These are phyloP conservation scores for Lachnellula hyalina DNA, from an alignment of 2,329 filamentous ascomycete species.

Conservation along the genomic window DNA sequence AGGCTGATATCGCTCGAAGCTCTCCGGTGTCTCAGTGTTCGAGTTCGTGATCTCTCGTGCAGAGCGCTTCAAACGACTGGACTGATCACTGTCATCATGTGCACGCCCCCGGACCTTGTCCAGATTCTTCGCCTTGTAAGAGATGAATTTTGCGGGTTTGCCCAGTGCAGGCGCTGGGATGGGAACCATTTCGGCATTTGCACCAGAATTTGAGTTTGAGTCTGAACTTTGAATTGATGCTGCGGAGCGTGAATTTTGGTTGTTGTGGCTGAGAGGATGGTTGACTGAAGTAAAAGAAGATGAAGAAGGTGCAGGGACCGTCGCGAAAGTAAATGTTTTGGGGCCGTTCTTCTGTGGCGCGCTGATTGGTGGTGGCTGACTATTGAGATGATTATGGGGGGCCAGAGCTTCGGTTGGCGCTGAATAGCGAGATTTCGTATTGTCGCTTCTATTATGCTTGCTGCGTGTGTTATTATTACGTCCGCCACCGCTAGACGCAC, in stretches of 20 bases:
- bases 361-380: conserved; percentile 23
- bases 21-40: conserved; percentile 17
- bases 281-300: conserved; percentile 7
- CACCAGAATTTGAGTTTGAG: neutral
- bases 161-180: conserved; percentile 3
- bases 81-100: conserved; percentile 18
- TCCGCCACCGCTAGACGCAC: neutral
- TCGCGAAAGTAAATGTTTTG: conserved; percentile 26
- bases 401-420: conserved; percentile 24
- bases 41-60: conserved; percentile 24
- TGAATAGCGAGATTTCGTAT: conserved; percentile 21
- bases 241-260: conserved; percentile 5
- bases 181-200: conserved; percentile 9
- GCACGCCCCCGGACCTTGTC: conserved; percentile 10
- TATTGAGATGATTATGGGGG: conserved; percentile 17
- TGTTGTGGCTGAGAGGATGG: neutral
- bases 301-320: conserved; percentile 13
- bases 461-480: neutral
- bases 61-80: conserved; percentile 22
- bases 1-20: conserved; percentile 25
- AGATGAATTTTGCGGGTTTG: conserved; percentile 2
- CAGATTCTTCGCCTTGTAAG: conserved; percentile 18
- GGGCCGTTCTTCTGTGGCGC: conserved; percentile 18
- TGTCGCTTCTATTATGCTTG: neutral
- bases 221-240: neutral